Percentiles rank a stretch among this genome's conserved stretches.
These are phyloP conservation scores for Sonneratia alba DNA, from an alignment of 345 rosid genomes.

Conservation along the genomic window DNA sequence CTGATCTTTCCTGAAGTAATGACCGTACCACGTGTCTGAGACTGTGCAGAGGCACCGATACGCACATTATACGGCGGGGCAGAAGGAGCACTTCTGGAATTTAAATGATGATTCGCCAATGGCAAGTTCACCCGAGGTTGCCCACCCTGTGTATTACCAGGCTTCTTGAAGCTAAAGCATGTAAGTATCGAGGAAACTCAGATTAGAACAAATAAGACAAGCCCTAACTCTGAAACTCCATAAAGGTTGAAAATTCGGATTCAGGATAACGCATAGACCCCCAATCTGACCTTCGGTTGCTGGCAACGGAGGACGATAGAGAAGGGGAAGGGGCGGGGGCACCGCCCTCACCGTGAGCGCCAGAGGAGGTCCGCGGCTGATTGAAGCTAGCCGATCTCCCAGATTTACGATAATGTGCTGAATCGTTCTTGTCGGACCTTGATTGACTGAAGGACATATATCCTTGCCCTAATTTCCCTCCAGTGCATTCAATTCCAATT, in stretches of 20 bases:
- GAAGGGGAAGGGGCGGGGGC: conserved; percentile 62
- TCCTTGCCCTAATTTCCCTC: conserved; percentile 12
- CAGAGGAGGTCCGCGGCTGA: conserved; percentile 67
- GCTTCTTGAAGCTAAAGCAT: conserved; percentile 51
- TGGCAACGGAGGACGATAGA: conserved; percentile 37
- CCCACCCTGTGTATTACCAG: conserved; percentile 60
- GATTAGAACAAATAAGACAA: not conserved
- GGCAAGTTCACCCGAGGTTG: conserved; percentile 51
- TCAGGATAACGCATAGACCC: not conserved
- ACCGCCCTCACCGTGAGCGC: conserved; percentile 62
- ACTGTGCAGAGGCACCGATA: conserved; percentile 49
- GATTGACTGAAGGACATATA: conserved; percentile 98
- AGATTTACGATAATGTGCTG: conserved; percentile 44
- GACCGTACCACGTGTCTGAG: conserved; percentile 49
- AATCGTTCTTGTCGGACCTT: conserved; percentile 67
- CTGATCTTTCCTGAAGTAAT: not conserved
- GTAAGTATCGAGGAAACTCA: not conserved
- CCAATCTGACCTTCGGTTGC: conserved; percentile 50
- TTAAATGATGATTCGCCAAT: conserved; percentile 25
- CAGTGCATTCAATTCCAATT: not conserved
- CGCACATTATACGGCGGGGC: conserved; percentile 27
- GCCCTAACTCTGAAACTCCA: not conserved
- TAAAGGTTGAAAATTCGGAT: conserved; percentile 8
- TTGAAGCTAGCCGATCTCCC: conserved; percentile 67
- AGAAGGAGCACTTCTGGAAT: conserved; percentile 22